A percentile compares a stretch with the other conserved stretches of the same genome.
These are phyloP conservation scores for Fusarium sacchari DNA, from an alignment of 2,329 filamentous ascomycete genomes.

Conservation along the genomic window DNA sequence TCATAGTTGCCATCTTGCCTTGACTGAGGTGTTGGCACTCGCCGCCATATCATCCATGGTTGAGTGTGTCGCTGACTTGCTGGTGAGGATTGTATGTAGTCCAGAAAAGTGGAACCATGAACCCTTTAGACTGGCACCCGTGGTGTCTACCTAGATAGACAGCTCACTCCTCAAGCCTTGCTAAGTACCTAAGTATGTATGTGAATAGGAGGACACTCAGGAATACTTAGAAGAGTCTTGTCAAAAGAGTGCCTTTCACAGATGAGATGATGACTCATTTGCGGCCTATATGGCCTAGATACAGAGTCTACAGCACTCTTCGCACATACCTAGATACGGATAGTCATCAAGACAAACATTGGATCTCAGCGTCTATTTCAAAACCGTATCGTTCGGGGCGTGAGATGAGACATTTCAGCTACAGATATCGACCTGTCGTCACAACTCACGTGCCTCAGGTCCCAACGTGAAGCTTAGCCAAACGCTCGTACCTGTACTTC, in stretches of 20 bases:
- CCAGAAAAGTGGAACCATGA: conserved; percentile 28
- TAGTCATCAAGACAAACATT: background rate
- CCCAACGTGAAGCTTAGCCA: background rate
- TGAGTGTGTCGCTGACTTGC: conserved; percentile 36
- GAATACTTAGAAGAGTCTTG: background rate
- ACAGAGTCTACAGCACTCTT: background rate
- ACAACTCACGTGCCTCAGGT: conserved; percentile 31
- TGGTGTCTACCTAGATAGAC: conserved; percentile 20
- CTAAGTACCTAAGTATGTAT: background rate
- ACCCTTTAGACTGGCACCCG: conserved; percentile 23
- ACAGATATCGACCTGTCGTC: conserved; percentile 3
- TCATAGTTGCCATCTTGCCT: conserved; percentile 1
- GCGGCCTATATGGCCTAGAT: background rate
- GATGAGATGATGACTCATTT: background rate
- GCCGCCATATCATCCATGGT: conserved; percentile 35
- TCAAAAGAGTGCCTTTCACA: background rate
- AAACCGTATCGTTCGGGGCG: conserved; percentile 9
- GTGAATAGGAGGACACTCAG: background rate
- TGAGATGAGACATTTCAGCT: conserved; percentile 28
- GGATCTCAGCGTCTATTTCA: background rate
- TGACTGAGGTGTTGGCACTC: conserved; percentile 21
- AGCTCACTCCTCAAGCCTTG: conserved; percentile 8
- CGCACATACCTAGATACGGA: background rate
- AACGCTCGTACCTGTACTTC: conserved; percentile 26
- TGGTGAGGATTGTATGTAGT: conserved; percentile 34